Evolutionary conservation across 139 green algal genomes (phyloP).

Genomic region (Mesostigma viride): DNA sequence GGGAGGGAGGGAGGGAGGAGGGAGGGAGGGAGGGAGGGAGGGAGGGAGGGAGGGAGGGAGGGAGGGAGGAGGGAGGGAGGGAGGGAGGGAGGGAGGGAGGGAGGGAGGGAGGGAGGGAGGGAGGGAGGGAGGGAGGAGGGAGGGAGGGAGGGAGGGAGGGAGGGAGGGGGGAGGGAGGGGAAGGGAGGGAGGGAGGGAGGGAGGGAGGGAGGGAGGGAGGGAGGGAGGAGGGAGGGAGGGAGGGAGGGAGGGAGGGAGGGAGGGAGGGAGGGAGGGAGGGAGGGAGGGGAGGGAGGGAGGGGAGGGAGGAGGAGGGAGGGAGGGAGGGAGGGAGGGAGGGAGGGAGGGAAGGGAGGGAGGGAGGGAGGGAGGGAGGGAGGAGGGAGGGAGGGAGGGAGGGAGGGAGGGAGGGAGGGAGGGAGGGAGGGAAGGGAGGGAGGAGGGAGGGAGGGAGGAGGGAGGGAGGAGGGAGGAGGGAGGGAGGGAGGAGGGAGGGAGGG

Average conservation of each 20-base stretch:
- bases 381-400: background rate
- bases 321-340: background rate
- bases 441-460: background rate
- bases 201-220: no score
- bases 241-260: background rate
- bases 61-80: no score
- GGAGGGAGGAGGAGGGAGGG: background rate
- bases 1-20: no score
- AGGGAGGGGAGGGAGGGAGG: background rate
- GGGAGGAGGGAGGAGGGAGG: background rate
- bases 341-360: background rate
- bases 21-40: no score
- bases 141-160: no score
- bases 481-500: background rate
- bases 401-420: background rate
- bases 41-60: no score
- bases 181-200: no score
- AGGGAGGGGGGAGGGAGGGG: no score
- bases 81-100: no score
- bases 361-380: background rate
- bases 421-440: background rate
- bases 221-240: no score
- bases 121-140: no score
- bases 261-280: background rate
- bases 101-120: no score